These are phyloP conservation scores for Teratosphaeria viscida DNA, from an alignment of 2,329 filamentous ascomycete species.

Conservation along the genomic window DNA sequence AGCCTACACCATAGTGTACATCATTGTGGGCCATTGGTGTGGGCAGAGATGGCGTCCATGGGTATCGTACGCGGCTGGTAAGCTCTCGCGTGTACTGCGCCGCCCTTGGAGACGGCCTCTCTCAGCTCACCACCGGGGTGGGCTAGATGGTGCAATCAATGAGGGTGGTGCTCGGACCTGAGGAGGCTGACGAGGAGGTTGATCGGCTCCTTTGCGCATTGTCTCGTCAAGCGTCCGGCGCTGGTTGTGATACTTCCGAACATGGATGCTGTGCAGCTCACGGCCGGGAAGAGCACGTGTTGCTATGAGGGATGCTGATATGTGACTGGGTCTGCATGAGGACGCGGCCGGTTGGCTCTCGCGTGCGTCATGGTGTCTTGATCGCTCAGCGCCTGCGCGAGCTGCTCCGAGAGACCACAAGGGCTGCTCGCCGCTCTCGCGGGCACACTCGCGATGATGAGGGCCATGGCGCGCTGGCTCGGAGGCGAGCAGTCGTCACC, in stretches of 20 bases:
- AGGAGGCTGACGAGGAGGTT: neutral
- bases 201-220: neutral
- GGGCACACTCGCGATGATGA: neutral
- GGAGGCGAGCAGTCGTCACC: neutral
- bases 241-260: neutral
- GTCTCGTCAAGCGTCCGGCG: neutral
- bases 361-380: neutral
- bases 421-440: neutral
- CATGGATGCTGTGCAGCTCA: neutral
- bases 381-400: neutral
- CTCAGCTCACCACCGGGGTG: no score
- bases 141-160: no score
- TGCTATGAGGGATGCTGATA: neutral
- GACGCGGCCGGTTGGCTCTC: neutral
- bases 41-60: neutral
- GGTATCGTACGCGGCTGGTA: neutral
- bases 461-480: neutral
- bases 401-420: neutral
- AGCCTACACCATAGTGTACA: neutral
- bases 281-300: neutral
- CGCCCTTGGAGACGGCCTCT: no score
- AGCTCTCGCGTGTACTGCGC: neutral
- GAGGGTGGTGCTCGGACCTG: no score
- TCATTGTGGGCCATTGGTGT: neutral
- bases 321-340: neutral